phyloP scores from a whole-genome alignment of 2,329 filamentous ascomycete species.

The Aspergillus pseudoterreus region DNA sequence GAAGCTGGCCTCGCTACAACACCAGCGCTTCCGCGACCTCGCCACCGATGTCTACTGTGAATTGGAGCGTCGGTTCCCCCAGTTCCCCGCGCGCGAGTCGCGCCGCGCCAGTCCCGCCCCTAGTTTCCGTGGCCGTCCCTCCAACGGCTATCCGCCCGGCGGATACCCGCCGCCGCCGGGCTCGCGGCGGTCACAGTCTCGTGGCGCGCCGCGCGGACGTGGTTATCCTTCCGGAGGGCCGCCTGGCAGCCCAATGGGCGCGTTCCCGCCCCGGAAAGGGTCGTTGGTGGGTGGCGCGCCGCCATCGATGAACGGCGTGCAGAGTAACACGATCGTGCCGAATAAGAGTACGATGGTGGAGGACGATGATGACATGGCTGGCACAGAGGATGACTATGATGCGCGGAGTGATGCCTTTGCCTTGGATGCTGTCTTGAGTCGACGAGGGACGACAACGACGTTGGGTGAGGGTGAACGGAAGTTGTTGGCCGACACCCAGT shows the following conservation, averaged over 20 bases:
- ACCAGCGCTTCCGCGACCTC: constrained; percentile 82
- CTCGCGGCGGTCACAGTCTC: constrained; percentile 40
- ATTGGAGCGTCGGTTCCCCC: constrained; percentile 82
- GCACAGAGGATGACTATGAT: constrained; percentile 54
- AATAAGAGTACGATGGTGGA: constrained; percentile 98
- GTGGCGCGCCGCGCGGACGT: constrained; percentile 31
- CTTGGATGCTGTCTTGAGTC: constrained; percentile 50
- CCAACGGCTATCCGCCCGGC: constrained; percentile 48
- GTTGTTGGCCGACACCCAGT: constrained; percentile 73
- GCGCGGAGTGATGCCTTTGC: constrained; percentile 63
- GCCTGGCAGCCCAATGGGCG: constrained; percentile 29
- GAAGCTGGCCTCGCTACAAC: constrained; percentile 84
- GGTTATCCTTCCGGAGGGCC: constrained; percentile 37
- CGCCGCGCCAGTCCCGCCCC: constrained; percentile 65
- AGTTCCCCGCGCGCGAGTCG: constrained; percentile 67
- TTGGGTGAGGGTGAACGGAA: constrained; percentile 62
- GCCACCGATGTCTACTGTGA: constrained; percentile 97
- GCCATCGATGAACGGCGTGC: constrained; percentile 60
- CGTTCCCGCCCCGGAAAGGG: constrained; percentile 38
- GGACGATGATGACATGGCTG: constrained; percentile 73
- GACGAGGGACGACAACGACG: constrained; percentile 48
- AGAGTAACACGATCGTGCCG: constrained; percentile 92
- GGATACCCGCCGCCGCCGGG: constrained; percentile 35
- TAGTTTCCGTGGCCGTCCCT: constrained; percentile 59
- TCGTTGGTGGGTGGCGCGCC: constrained; percentile 39